Conservation (phyloP, 345 rosid genomes). For the Kandelia obovata region DNA sequence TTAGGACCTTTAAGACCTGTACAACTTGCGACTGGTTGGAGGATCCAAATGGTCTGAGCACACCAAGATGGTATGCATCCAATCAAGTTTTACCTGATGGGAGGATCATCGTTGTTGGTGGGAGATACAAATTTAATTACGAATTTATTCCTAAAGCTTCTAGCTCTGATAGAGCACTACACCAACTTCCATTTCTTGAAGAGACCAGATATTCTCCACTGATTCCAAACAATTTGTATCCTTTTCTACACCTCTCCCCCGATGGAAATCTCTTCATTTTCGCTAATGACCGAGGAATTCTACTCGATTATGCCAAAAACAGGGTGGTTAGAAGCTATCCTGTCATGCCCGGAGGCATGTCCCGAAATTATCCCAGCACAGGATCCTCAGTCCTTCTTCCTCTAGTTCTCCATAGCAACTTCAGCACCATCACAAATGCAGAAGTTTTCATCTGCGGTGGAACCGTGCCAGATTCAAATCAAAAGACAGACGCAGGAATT, state of each 20-base stretch:
- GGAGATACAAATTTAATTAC: slow-evolving; percentile 19
- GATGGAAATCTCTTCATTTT: slow-evolving; percentile 27
- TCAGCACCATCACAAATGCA: not conserved
- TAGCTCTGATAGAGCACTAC: slow-evolving; percentile 9
- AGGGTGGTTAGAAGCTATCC: slow-evolving; percentile 21
- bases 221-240: slow-evolving; percentile 29
- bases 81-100: slow-evolving; percentile 35
- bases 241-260: slow-evolving; percentile 22
- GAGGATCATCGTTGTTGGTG: slow-evolving; percentile 33
- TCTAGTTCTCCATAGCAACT: slow-evolving; percentile 6
- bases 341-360: slow-evolving; percentile 24
- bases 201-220: slow-evolving; percentile 24
- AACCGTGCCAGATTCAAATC: slow-evolving; percentile 16
- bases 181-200: slow-evolving; percentile 28
- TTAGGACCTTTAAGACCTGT: slow-evolving; percentile 17
- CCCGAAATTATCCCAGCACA: slow-evolving; percentile 29
- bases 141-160: slow-evolving; percentile 27
- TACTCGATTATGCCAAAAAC: slow-evolving; percentile 18
- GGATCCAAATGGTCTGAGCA: slow-evolving; percentile 6
- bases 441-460: slow-evolving; percentile 28
- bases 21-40: slow-evolving; percentile 21
- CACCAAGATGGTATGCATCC: slow-evolving; percentile 44
- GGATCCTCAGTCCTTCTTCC: slow-evolving; percentile 31
- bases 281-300: slow-evolving; percentile 23
- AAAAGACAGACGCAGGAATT: slow-evolving; percentile 11